Conservation (phyloP, 371 early-diverging fungal species). For the Vairimorpha necatrix region DNA sequence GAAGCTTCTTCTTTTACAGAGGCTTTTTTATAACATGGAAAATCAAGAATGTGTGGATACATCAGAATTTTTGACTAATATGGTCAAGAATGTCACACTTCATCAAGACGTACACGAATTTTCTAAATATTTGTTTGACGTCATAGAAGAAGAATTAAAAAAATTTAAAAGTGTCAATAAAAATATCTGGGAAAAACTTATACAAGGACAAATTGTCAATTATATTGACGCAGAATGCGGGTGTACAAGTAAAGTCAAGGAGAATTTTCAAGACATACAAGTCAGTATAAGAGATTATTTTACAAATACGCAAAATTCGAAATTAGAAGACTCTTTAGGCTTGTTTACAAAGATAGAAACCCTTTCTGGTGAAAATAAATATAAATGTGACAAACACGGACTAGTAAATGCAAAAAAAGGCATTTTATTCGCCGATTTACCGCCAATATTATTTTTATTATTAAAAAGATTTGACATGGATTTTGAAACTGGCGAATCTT, state of each 20-base stretch:
- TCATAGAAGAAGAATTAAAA: constrained; percentile 59
- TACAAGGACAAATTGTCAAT: constrained; percentile 51
- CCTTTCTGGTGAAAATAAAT: constrained; percentile 73
- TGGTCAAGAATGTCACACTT: constrained; percentile 48
- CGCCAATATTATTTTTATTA: constrained; percentile 90
- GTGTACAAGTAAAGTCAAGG: constrained; percentile 56
- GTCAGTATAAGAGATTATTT: constrained; percentile 42
- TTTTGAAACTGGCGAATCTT: constrained; percentile 55
- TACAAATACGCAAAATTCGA: constrained; percentile 51
- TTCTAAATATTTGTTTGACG: constrained; percentile 62
- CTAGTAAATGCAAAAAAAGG: constrained; percentile 89
- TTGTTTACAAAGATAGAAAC: constrained; percentile 79
- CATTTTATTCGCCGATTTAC: constrained; percentile 82
- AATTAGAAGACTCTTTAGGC: constrained; percentile 78
- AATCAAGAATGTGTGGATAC: constrained; percentile 20
- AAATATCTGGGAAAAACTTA: constrained; percentile 51
- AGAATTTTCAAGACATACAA: constrained; percentile 63
- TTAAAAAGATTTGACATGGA: constrained; percentile 95
- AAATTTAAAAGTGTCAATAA: constrained; percentile 7
- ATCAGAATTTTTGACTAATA: constrained; percentile 22
- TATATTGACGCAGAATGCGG: constrained; percentile 56
- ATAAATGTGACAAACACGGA: constrained; percentile 85
- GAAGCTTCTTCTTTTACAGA: constrained; percentile 66
- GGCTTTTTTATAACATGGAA: constrained; percentile 72
- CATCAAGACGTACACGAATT: constrained; percentile 66